Evolutionary conservation across 495 filamentous ascomycete species (phyloP).

Genomic region (Penicillium nucicola): DNA sequence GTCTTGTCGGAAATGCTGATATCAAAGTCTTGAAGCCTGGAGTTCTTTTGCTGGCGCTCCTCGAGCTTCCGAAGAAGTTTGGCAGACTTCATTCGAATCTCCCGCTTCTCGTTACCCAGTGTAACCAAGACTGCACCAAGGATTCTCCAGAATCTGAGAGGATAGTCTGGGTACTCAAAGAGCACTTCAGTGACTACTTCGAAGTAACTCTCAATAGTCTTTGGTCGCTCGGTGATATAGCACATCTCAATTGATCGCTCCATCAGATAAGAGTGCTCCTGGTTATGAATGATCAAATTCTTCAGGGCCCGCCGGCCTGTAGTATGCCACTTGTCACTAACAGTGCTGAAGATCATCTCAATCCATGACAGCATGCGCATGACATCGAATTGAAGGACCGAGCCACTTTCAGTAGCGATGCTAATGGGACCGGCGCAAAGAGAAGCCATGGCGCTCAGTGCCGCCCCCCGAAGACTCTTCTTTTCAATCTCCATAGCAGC

Average conservation of each 20-base stretch:
- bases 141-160: slow-evolving; percentile 84
- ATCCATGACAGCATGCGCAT: slow-evolving; percentile 92
- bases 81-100: slow-evolving; percentile 83
- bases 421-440: slow-evolving; percentile 90
- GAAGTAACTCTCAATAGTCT: slow-evolving; percentile 92
- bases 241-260: slow-evolving; percentile 86
- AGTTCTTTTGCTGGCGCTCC: slow-evolving; percentile 77
- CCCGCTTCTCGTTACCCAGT: slow-evolving; percentile 82
- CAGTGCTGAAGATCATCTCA: slow-evolving; percentile 84
- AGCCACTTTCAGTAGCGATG: slow-evolving; percentile 78
- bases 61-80: slow-evolving; percentile 80
- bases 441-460: slow-evolving; percentile 91
- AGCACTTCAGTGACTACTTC: slow-evolving; percentile 86
- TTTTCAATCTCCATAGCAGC: slow-evolving; percentile 97
- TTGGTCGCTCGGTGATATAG: slow-evolving; percentile 66
- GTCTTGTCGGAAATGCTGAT: slow-evolving; percentile 98
- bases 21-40: slow-evolving; percentile 93
- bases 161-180: slow-evolving; percentile 72
- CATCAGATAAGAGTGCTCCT: slow-evolving; percentile 75
- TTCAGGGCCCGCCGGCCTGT: slow-evolving; percentile 88
- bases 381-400: slow-evolving; percentile 84
- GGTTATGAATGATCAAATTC: slow-evolving; percentile 88
- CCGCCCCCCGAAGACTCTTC: slow-evolving; percentile 82
- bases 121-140: slow-evolving; percentile 85
- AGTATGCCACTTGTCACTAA: slow-evolving; percentile 85